Conservation (phyloP, 257 asterid genomes). For the Leptodermis oblonga region DNA sequence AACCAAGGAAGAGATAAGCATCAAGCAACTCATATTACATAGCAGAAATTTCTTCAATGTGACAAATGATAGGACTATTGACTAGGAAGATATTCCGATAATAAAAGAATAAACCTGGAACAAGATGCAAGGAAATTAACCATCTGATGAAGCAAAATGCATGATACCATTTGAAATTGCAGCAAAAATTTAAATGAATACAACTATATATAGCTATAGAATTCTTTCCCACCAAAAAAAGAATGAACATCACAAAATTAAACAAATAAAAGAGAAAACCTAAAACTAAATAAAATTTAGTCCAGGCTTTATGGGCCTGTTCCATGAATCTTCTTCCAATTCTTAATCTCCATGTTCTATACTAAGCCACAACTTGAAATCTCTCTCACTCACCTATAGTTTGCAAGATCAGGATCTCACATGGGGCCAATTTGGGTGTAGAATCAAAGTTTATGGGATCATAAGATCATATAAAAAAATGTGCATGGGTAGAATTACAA, state of each 20-base stretch:
- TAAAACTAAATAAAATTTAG: background rate
- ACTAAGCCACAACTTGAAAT: background rate
- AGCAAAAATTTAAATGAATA: background rate
- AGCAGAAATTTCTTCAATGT: background rate
- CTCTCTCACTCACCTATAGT: background rate
- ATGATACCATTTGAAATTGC: background rate
- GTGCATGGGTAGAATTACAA: no score
- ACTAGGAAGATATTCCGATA: background rate
- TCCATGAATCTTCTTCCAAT: background rate
- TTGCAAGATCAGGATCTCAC: no score
- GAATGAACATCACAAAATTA: background rate
- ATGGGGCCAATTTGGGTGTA: no score
- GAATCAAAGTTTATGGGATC: no score
- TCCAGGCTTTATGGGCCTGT: background rate
- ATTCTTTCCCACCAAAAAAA: background rate
- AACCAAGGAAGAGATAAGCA: slow-evolving; percentile 13
- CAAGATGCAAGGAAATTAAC: background rate
- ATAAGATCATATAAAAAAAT: no score
- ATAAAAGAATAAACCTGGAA: background rate
- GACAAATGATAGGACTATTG: background rate
- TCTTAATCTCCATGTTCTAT: background rate
- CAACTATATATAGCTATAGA: background rate
- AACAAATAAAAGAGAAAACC: background rate
- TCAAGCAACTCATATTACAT: background rate
- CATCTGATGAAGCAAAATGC: background rate